These are phyloP conservation scores for Limonium bicolor DNA, from an alignment of 148 eudicot species.

Conservation along the genomic window DNA sequence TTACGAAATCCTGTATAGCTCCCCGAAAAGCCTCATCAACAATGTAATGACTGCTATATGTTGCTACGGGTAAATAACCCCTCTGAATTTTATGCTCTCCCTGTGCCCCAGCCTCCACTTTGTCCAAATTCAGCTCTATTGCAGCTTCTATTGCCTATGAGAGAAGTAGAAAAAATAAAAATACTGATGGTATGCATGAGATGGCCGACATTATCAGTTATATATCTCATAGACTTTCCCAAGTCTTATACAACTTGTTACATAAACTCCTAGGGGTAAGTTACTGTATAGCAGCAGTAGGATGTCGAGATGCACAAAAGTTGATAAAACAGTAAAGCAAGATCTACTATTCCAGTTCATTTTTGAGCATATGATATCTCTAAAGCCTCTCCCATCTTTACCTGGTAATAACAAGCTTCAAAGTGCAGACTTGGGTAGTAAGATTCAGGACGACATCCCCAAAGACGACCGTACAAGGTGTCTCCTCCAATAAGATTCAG, in stretches of 20 bases:
- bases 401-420: conserved; percentile 99
- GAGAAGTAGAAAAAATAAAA: too few relatives aligned
- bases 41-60: conserved; percentile 85
- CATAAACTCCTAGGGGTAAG: too few relatives aligned
- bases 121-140: conserved; percentile 74
- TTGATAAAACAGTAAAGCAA: too few relatives aligned
- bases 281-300: too few relatives aligned
- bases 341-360: too few relatives aligned
- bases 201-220: too few relatives aligned
- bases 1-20: conserved; percentile 54
- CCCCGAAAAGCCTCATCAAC: conserved; percentile 52
- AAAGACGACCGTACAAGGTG: conserved; percentile 74
- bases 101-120: conserved; percentile 99
- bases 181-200: too few relatives aligned
- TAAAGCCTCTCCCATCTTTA: too few relatives aligned
- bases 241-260: too few relatives aligned
- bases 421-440: conserved; percentile 90
- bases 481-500: conserved; percentile 94
- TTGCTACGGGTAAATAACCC: conserved; percentile 81
- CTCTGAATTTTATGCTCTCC: conserved; percentile 98
- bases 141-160: conserved; percentile 97
- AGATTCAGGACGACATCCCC: conserved; percentile 79
- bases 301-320: too few relatives aligned
- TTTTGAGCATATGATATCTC: too few relatives aligned
- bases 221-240: too few relatives aligned